These are phyloP conservation scores for Fusarium subtropicale DNA, from an alignment of 2,329 filamentous ascomycete genomes.

Conservation along the genomic window DNA sequence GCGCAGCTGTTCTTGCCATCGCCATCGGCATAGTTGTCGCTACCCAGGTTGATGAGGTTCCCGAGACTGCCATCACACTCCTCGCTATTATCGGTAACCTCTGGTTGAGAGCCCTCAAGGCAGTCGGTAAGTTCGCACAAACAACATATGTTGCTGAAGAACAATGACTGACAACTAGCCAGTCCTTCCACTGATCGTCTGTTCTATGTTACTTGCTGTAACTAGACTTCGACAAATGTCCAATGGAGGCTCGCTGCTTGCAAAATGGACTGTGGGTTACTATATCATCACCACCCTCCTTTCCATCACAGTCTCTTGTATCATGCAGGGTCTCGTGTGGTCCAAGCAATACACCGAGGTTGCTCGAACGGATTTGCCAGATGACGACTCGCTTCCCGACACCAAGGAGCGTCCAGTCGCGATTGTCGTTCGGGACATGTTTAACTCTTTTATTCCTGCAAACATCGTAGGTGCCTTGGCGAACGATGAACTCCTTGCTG, in stretches of 20 bases:
- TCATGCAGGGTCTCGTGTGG: constrained; percentile 62
- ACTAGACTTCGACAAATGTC: constrained; percentile 61
- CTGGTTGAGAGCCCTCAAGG: constrained; percentile 62
- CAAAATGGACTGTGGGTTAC: constrained; percentile 62
- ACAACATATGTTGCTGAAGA: not conserved
- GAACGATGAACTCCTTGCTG: constrained; percentile 58
- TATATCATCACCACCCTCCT: constrained; percentile 63
- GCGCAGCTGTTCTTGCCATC: constrained; percentile 61
- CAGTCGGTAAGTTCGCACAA: constrained; percentile 55
- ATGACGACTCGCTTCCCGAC: constrained; percentile 34
- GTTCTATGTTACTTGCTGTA: constrained; percentile 64
- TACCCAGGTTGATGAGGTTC: constrained; percentile 55
- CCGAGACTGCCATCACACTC: constrained; percentile 53
- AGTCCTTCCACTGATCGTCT: constrained; percentile 65
- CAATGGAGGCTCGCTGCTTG: constrained; percentile 57
- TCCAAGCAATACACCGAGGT: constrained; percentile 57
- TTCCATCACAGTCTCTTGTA: constrained; percentile 60
- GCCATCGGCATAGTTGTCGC: constrained; percentile 61
- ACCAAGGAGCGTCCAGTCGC: constrained; percentile 53
- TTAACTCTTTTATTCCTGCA: constrained; percentile 61
- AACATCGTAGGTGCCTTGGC: constrained; percentile 62
- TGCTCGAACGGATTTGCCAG: constrained; percentile 47
- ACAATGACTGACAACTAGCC: constrained; percentile 1
- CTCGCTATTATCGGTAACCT: constrained; percentile 62
- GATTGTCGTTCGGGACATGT: constrained; percentile 60